Percentiles rank a stretch among this genome's conserved stretches.
Conservation (phyloP, 306 rosid species). For the Quercus bicolor region DNA sequence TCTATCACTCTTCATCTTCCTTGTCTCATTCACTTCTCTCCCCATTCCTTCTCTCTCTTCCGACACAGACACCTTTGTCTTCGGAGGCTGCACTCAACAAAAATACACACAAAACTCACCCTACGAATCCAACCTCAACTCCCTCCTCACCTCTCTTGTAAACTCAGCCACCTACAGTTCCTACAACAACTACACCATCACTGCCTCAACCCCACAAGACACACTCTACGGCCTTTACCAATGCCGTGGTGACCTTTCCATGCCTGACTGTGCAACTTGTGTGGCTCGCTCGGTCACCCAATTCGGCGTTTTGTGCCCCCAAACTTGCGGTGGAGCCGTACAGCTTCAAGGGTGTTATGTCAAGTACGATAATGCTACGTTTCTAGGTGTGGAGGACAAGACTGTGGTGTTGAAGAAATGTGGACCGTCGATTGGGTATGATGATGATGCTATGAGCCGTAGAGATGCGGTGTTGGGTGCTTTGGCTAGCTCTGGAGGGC, state of each 20-base stretch:
- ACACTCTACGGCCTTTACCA: constrained; percentile 72
- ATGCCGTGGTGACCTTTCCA: constrained; percentile 87
- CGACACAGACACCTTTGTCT: constrained; percentile 54
- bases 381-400: constrained; percentile 78
- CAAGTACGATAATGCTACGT: constrained; percentile 69
- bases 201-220: constrained; percentile 46
- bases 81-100: constrained; percentile 80
- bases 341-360: constrained; percentile 84
- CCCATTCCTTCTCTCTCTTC: constrained; percentile 21
- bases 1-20: background rate
- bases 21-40: background rate
- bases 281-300: constrained; percentile 48
- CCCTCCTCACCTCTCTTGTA: constrained; percentile 73
- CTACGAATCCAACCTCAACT: constrained; percentile 76
- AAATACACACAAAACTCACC: constrained; percentile 51
- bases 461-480: constrained; percentile 56
- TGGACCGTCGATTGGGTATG: constrained; percentile 59
- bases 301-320: constrained; percentile 44
- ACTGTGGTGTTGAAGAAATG: constrained; percentile 71
- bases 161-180: constrained; percentile 90
- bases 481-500: constrained; percentile 46
- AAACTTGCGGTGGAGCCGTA: constrained; percentile 59
- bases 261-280: constrained; percentile 84
- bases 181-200: constrained; percentile 77
- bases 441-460: constrained; percentile 38